Conservation (phyloP, 768 basidiomycete genomes). For the Mycena latifolia region DNA sequence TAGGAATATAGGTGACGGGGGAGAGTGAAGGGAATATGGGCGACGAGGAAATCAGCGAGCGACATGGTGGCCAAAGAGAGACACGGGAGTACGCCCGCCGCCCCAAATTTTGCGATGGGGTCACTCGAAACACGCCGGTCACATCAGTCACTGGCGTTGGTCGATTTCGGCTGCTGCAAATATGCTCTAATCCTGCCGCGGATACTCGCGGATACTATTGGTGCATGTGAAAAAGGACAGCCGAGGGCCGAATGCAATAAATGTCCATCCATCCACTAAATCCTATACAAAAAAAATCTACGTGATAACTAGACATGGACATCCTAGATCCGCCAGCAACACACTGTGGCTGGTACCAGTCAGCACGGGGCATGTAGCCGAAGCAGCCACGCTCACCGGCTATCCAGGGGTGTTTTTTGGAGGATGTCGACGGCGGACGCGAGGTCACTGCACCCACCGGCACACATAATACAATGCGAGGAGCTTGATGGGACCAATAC, state of each 20-base stretch:
- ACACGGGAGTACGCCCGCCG: too few relatives aligned
- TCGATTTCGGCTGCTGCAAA: too few relatives aligned
- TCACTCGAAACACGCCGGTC: too few relatives aligned
- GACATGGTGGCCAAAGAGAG: slow-evolving; percentile 61
- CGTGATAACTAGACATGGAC: slow-evolving; percentile 69
- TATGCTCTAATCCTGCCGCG: too few relatives aligned
- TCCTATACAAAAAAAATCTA: slow-evolving; percentile 42
- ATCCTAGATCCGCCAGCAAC: slow-evolving; percentile 63
- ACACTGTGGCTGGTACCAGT: slow-evolving; percentile 57
- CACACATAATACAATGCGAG: slow-evolving; percentile 70
- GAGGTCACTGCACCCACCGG: slow-evolving; percentile 46
- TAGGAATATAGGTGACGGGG: slow-evolving; percentile 72
- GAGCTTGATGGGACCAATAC: slow-evolving; percentile 72
- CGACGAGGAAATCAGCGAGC: slow-evolving; percentile 80
- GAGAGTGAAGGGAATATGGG: slow-evolving; percentile 67
- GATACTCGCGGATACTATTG: too few relatives aligned
- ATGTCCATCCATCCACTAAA: too few relatives aligned
- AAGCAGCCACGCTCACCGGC: slow-evolving; percentile 48
- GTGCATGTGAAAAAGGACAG: too few relatives aligned
- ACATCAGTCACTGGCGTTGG: too few relatives aligned
- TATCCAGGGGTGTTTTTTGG: slow-evolving; percentile 55
- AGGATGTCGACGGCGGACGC: slow-evolving; percentile 59
- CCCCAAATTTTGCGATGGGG: not conserved
- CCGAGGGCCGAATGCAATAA: too few relatives aligned
- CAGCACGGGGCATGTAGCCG: not conserved